Conservation (phyloP, 371 early-diverging fungal genomes). For the Mucor lusitanicus region DNA sequence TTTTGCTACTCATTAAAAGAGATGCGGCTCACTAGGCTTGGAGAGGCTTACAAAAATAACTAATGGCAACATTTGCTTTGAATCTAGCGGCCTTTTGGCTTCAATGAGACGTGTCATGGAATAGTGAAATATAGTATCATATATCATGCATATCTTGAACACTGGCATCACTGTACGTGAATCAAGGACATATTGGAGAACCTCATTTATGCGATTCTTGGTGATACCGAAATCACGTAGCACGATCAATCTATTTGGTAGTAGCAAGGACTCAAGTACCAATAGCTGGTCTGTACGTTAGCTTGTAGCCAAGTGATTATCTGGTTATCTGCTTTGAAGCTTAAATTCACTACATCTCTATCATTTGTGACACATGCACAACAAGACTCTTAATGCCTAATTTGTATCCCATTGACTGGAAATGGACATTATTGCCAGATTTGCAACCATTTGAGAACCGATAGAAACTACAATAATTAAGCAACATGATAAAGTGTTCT, state of each 20-base stretch:
- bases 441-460: neutral
- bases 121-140: too few relatives aligned
- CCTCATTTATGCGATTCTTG: neutral
- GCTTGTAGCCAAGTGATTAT: neutral
- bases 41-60: too few relatives aligned
- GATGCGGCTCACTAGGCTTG: too few relatives aligned
- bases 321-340: neutral
- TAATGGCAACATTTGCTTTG: too few relatives aligned
- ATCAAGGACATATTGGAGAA: neutral
- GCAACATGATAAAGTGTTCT: neutral
- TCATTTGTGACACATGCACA: neutral
- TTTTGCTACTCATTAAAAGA: too few relatives aligned
- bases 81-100: too few relatives aligned
- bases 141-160: too few relatives aligned
- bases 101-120: too few relatives aligned
- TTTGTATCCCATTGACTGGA: constrained; percentile 3
- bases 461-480: neutral
- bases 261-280: neutral
- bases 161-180: neutral
- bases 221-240: neutral
- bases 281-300: neutral
- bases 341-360: neutral
- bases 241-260: neutral
- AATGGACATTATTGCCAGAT: constrained; percentile 21
- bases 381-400: neutral